Evolutionary conservation across 1,139 yeast genomes (phyloP).

Genomic region (Debaryomycetaceae sp.): DNA sequence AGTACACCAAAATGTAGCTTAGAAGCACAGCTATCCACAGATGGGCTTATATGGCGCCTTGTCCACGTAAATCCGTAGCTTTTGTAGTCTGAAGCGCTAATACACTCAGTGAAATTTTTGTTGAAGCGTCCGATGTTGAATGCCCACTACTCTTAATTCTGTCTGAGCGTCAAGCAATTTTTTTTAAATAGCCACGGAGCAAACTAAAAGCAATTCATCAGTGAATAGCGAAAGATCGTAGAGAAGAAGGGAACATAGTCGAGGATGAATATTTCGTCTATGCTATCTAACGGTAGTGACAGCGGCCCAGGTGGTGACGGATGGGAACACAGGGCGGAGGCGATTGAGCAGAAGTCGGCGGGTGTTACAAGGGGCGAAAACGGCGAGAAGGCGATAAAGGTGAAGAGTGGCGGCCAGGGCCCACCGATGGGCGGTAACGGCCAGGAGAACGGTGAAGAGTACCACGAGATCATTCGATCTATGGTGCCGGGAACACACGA

Average conservation of each 20-base stretch:
- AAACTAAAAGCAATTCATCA: background rate
- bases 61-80: background rate
- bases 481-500: conserved; percentile 1
- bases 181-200: background rate
- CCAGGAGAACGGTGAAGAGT: background rate
- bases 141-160: conserved; percentile 6
- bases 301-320: conserved; percentile 9
- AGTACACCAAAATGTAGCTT: background rate
- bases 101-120: background rate
- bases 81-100: background rate
- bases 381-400: background rate
- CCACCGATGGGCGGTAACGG: no score
- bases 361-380: background rate
- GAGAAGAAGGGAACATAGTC: conserved; percentile 1
- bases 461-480: conserved; percentile 1
- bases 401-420: background rate
- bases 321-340: background rate
- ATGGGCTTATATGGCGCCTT: background rate
- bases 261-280: conserved; percentile 39
- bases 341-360: conserved; percentile 1
- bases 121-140: background rate
- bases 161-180: conserved; percentile 5
- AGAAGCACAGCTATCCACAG: background rate
- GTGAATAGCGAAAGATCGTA: background rate
- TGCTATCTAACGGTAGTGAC: conserved; percentile 30